Conservation (phyloP, 2,329 filamentous ascomycete species). For the Colletotrichum sp. region DNA sequence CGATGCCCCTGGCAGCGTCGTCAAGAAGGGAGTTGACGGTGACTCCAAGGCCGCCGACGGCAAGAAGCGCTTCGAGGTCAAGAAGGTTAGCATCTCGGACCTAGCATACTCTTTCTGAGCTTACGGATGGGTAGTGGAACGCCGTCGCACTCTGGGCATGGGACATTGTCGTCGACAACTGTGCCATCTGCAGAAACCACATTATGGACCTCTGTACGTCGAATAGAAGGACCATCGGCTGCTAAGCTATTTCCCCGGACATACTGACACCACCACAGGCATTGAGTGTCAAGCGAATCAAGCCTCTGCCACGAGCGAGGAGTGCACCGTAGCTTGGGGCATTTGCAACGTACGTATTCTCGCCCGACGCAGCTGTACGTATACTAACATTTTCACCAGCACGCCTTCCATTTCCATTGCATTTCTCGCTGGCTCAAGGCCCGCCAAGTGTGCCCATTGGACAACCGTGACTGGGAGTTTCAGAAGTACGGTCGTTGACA, state of each 20-base stretch:
- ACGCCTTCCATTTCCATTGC: conserved; percentile 99
- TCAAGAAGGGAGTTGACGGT: conserved; percentile 57
- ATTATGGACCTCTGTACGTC: conserved; percentile 96
- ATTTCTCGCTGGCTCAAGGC: conserved; percentile 99
- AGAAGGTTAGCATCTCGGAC: conserved; percentile 72
- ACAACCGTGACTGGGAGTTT: conserved; percentile 99
- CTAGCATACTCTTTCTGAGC: not conserved
- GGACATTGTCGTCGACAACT: conserved; percentile 99
- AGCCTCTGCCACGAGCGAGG: conserved; percentile 94
- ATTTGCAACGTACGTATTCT: conserved; percentile 89
- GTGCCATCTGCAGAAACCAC: conserved; percentile 98
- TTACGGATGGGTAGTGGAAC: conserved; percentile 76
- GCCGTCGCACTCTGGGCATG: conserved; percentile 98
- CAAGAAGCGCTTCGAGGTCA: conserved; percentile 98
- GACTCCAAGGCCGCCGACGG: conserved; percentile 63
- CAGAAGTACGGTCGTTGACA: conserved; percentile 89
- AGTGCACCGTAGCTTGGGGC: conserved; percentile 98
- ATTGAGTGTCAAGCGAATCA: conserved; percentile 99
- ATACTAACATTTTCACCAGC: conserved; percentile 57
- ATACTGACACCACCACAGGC: conserved; percentile 51
- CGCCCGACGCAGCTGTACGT: not conserved
- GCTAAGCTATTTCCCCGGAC: not conserved
- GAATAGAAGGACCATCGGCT: not conserved
- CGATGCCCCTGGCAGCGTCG: conserved; percentile 70
- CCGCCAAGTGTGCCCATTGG: conserved; percentile 95